phyloP scores from a whole-genome alignment of 1,284 basidiomycete genomes.

The Ustilago esculenta region DNA sequence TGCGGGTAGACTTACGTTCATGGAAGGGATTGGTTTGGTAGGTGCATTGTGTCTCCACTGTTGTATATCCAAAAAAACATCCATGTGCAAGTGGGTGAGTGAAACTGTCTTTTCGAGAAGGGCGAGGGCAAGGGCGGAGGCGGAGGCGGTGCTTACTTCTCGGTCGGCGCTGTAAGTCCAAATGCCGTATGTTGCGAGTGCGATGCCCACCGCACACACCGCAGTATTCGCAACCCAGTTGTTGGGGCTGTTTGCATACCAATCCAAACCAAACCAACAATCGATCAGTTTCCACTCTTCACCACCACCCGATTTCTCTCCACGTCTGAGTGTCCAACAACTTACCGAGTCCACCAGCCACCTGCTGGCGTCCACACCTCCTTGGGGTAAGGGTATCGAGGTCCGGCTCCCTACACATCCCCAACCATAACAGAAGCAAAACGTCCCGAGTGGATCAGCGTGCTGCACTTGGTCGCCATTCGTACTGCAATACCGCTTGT shows the following conservation, averaged over 20 bases:
- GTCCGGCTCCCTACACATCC: slow-evolving; percentile 64
- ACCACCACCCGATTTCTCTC: not conserved
- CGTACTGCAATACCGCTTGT: too few relatives aligned
- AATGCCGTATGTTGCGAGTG: slow-evolving; percentile 69
- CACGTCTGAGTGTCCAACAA: too few relatives aligned
- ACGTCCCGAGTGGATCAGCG: too few relatives aligned
- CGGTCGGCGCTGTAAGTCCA: slow-evolving; percentile 70
- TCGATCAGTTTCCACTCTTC: not conserved
- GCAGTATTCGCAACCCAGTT: slow-evolving; percentile 72
- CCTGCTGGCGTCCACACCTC: slow-evolving; percentile 72
- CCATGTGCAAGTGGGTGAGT: too few relatives aligned
- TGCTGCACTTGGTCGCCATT: too few relatives aligned
- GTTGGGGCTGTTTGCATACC: slow-evolving; percentile 68
- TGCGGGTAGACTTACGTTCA: slow-evolving; percentile 47
- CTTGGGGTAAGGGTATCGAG: slow-evolving; percentile 72
- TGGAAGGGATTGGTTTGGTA: slow-evolving; percentile 60
- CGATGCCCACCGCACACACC: slow-evolving; percentile 69
- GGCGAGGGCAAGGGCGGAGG: too few relatives aligned
- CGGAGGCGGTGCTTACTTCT: slow-evolving; percentile 68
- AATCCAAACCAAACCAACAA: not conserved
- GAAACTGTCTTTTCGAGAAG: too few relatives aligned
- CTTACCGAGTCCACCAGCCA: slow-evolving; percentile 72
- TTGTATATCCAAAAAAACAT: not conserved
- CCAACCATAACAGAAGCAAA: too few relatives aligned
- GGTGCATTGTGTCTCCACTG: slow-evolving; percentile 65